These are phyloP conservation scores for Rhizopus arrhizus DNA, from an alignment of 371 early-diverging fungal species.

Conservation along the genomic window DNA sequence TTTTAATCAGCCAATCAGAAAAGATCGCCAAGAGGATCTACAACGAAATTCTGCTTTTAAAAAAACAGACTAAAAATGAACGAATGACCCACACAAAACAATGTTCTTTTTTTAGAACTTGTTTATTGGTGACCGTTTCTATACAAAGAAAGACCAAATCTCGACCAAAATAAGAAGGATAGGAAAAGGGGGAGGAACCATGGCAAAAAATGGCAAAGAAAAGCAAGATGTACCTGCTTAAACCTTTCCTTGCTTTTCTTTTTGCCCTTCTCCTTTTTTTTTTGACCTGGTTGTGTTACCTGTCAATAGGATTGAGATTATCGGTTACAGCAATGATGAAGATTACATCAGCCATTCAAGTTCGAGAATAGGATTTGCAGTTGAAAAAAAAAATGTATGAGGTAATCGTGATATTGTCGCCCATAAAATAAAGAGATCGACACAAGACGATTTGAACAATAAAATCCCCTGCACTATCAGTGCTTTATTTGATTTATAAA, in stretches of 20 bases:
- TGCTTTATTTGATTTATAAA: no score
- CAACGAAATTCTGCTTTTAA: background rate
- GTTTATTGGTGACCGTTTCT: background rate
- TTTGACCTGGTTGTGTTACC: background rate
- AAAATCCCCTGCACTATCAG: no score
- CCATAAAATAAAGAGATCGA: background rate
- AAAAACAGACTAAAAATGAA: slow-evolving; percentile 1
- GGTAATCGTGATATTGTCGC: background rate
- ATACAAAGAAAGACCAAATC: background rate
- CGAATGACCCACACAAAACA: background rate
- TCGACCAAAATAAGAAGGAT: background rate
- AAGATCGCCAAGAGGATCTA: slow-evolving; percentile 19
- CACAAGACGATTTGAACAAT: background rate
- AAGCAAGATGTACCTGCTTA: background rate
- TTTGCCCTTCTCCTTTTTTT: background rate
- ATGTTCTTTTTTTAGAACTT: slow-evolving; percentile 1
- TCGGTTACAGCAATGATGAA: background rate
- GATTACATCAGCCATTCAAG: background rate
- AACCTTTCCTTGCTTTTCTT: background rate
- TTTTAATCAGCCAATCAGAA: slow-evolving; percentile 11
- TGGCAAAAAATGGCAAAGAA: background rate
- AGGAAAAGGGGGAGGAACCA: no score
- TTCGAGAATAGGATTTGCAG: no score
- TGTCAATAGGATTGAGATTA: background rate
- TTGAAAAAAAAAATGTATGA: background rate